phyloP scores from a whole-genome alignment of 306 rosid genomes.

The Lotus japonicus region DNA sequence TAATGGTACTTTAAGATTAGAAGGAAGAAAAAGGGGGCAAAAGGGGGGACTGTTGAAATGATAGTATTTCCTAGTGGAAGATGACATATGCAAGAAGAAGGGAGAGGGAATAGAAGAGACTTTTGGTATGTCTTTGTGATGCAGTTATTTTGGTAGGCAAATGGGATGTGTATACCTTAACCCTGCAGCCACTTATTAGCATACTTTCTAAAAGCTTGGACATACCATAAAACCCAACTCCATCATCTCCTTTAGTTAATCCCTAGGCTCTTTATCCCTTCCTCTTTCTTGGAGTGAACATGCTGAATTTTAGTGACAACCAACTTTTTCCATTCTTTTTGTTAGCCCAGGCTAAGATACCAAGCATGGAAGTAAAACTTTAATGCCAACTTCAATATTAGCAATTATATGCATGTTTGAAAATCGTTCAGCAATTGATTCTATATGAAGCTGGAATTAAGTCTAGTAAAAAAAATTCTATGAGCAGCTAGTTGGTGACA shows the following conservation, averaged over 20 bases:
- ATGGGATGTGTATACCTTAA: conserved; percentile 67
- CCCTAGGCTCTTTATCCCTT: conserved; percentile 43
- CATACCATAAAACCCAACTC: conserved; percentile 53
- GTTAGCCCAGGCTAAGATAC: neutral
- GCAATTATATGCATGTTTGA: no score
- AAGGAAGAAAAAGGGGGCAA: conserved; percentile 43
- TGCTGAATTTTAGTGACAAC: conserved; percentile 27
- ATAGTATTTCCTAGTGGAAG: conserved; percentile 51
- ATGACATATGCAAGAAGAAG: conserved; percentile 58
- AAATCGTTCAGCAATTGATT: no score
- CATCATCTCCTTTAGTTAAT: conserved; percentile 67
- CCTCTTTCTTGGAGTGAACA: conserved; percentile 32
- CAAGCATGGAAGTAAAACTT: conserved; percentile 3
- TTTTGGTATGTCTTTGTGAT: conserved; percentile 62
- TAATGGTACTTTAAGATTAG: conserved; percentile 39
- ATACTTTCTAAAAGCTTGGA: conserved; percentile 77
- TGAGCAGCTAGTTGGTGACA: no score
- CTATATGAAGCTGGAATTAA: no score
- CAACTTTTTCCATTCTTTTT: conserved; percentile 34
- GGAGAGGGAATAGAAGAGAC: conserved; percentile 42
- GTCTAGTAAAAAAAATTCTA: no score
- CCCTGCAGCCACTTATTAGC: conserved; percentile 51
- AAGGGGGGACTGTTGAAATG: conserved; percentile 33
- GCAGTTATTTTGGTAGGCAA: conserved; percentile 63
- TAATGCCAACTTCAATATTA: neutral